Conservation (phyloP, 257 asterid species). For the Gentiana straminea region DNA sequence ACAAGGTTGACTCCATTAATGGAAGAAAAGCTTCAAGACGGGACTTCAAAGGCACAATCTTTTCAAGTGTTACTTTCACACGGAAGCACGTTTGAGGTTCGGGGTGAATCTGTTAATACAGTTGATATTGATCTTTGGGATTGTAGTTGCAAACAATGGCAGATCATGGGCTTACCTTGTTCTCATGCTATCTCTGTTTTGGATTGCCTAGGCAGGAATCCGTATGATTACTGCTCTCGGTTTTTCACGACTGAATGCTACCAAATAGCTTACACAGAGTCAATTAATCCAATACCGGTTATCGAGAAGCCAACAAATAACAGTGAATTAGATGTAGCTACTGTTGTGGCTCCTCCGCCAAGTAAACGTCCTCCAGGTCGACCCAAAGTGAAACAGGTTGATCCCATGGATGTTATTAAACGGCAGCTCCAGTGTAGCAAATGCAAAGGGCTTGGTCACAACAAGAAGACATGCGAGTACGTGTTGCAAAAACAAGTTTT, state of each 20-base stretch:
- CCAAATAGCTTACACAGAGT: constrained; percentile 57
- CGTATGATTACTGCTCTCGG: constrained; percentile 68
- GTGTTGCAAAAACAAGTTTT: constrained; percentile 12
- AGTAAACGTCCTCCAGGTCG: constrained; percentile 79
- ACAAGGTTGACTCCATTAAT: constrained; percentile 64
- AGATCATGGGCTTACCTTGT: constrained; percentile 87
- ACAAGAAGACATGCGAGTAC: constrained; percentile 89
- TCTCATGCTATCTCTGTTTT: constrained; percentile 77
- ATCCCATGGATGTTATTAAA: constrained; percentile 63
- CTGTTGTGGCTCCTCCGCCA: constrained; percentile 84
- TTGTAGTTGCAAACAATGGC: constrained; percentile 92
- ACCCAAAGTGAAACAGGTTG: constrained; percentile 74
- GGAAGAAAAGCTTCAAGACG: constrained; percentile 82
- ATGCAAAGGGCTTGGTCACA: constrained; percentile 98
- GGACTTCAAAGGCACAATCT: constrained; percentile 47
- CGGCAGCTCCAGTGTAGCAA: constrained; percentile 98
- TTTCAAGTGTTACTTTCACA: constrained; percentile 35
- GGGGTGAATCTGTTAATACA: constrained; percentile 43
- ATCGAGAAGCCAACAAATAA: constrained; percentile 58
- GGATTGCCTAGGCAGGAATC: constrained; percentile 42
- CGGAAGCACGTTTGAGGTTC: constrained; percentile 65
- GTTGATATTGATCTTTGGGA: constrained; percentile 76
- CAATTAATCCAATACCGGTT: constrained; percentile 82
- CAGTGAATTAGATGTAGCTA: constrained; percentile 40
- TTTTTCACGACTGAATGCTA: constrained; percentile 62